A percentile compares a stretch with the other conserved stretches of the same genome.
phyloP scores from a whole-genome alignment of 805 yeast genomes.

The Myxozyma monticola region DNA sequence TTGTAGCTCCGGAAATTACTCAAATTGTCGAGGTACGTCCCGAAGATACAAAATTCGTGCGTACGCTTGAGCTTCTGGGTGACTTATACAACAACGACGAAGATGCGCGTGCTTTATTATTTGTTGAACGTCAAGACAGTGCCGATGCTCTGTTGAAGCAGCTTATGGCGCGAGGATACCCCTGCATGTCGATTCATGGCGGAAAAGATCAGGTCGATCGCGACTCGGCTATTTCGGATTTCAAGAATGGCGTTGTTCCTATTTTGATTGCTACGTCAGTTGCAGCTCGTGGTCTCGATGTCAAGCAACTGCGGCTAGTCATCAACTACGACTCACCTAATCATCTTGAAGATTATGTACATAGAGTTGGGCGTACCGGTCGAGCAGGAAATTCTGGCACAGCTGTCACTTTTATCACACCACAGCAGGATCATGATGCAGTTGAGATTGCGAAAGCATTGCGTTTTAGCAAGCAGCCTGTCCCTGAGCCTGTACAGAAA shows the following conservation, averaged over 20 bases:
- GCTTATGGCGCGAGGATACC: slow-evolving; percentile 53
- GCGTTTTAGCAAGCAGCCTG: slow-evolving; percentile 53
- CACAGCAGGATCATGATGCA: slow-evolving; percentile 62
- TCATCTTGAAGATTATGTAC: slow-evolving; percentile 93
- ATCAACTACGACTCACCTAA: slow-evolving; percentile 80
- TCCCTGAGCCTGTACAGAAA: slow-evolving; percentile 52
- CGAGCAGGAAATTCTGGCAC: slow-evolving; percentile 80
- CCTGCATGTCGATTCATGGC: slow-evolving; percentile 78
- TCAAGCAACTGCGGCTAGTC: slow-evolving; percentile 78
- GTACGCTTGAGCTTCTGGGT: slow-evolving; percentile 58
- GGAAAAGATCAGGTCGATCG: slow-evolving; percentile 88
- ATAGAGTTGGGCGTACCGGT: slow-evolving; percentile 94
- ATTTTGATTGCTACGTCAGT: slow-evolving; percentile 88
- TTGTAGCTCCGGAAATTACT: slow-evolving; percentile 75
- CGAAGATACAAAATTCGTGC: slow-evolving; percentile 56
- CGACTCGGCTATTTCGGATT: slow-evolving; percentile 68
- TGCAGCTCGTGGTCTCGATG: slow-evolving; percentile 93
- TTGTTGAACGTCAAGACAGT: slow-evolving; percentile 83
- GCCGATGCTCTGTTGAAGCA: slow-evolving; percentile 71
- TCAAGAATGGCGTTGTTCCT: slow-evolving; percentile 56
- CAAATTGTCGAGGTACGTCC: slow-evolving; percentile 67
- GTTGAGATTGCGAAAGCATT: slow-evolving; percentile 70
- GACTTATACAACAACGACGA: slow-evolving; percentile 40
- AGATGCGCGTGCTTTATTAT: slow-evolving; percentile 58
- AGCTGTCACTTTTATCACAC: slow-evolving; percentile 70